These are phyloP conservation scores for Piloderma croceum DNA, from an alignment of 768 basidiomycete species.

Conservation along the genomic window DNA sequence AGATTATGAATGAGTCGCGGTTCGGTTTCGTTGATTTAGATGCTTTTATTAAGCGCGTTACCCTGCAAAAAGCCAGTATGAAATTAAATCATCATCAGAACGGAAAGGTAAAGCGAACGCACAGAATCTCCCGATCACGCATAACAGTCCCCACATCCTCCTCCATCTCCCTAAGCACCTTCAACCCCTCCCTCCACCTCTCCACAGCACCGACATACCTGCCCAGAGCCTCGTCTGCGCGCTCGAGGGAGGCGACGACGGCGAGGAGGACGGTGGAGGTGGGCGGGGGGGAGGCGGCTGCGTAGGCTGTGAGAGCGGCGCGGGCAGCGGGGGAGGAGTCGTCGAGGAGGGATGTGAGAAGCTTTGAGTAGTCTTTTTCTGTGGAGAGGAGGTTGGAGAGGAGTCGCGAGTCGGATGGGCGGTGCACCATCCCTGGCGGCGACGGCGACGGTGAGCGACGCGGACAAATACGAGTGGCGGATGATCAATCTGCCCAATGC, in stretches of 20 bases:
- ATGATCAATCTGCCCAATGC: too few relatives aligned
- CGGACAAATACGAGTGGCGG: too few relatives aligned
- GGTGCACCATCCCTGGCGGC: constrained; percentile 52
- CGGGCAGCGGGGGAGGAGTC: constrained; percentile 38
- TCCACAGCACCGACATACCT: constrained; percentile 58
- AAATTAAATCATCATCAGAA: not conserved
- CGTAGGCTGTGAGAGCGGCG: constrained; percentile 67
- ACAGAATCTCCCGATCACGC: constrained; percentile 80
- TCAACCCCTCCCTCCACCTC: constrained; percentile 58
- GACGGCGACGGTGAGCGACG: too few relatives aligned
- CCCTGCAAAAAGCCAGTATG: constrained; percentile 33
- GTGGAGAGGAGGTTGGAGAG: constrained; percentile 59
- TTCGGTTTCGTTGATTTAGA: constrained; percentile 53
- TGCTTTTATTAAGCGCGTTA: constrained; percentile 74
- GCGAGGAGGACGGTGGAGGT: constrained; percentile 49
- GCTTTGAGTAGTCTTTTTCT: constrained; percentile 69
- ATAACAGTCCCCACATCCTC: constrained; percentile 67
- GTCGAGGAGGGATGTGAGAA: constrained; percentile 52
- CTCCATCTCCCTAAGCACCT: constrained; percentile 57
- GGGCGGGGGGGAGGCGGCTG: constrained; percentile 56
- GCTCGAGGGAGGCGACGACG: constrained; percentile 52
- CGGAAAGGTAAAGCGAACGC: constrained; percentile 23
- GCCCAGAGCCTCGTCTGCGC: constrained; percentile 64
- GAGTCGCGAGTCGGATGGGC: constrained; percentile 67
- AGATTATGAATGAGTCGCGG: constrained; percentile 30